Conservation (phyloP, 163 green algal species). For the Scenedesmus sp. region DNA sequence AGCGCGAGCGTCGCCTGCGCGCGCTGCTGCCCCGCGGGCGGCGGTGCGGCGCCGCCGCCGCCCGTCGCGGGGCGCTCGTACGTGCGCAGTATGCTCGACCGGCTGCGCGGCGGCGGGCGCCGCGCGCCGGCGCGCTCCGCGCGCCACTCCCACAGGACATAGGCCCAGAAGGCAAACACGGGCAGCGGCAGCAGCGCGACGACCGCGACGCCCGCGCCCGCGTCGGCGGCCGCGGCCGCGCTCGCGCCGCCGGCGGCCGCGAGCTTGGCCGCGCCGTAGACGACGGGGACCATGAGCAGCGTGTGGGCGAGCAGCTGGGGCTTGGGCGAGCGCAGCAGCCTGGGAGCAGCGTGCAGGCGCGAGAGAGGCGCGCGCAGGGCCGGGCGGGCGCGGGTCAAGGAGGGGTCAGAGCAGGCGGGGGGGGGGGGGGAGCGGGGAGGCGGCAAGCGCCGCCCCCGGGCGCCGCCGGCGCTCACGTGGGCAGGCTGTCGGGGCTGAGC, state of each 20-base stretch:
- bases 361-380: not conserved
- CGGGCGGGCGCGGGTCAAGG: no score
- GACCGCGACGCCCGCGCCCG: not conserved
- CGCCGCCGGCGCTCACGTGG: constrained; percentile 24
- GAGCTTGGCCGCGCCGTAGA: constrained; percentile 36
- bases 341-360: not conserved
- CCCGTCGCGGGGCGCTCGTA: not conserved
- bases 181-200: constrained; percentile 12
- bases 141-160: constrained; percentile 17
- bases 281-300: constrained; percentile 21
- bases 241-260: not conserved
- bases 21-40: not conserved
- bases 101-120: constrained; percentile 10
- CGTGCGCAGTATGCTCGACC: constrained; percentile 5
- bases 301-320: constrained; percentile 25
- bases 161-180: constrained; percentile 21
- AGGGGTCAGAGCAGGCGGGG: no score
- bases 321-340: constrained; percentile 28
- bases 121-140: not conserved
- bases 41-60: no score
- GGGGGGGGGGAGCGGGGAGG: no score
- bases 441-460: no score
- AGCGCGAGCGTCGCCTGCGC: constrained; percentile 7
- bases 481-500: constrained; percentile 1
- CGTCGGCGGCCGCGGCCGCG: not conserved